Evolutionary conservation across 2,329 filamentous ascomycete species (phyloP).

Genomic region (Delphinella strobiligena): DNA sequence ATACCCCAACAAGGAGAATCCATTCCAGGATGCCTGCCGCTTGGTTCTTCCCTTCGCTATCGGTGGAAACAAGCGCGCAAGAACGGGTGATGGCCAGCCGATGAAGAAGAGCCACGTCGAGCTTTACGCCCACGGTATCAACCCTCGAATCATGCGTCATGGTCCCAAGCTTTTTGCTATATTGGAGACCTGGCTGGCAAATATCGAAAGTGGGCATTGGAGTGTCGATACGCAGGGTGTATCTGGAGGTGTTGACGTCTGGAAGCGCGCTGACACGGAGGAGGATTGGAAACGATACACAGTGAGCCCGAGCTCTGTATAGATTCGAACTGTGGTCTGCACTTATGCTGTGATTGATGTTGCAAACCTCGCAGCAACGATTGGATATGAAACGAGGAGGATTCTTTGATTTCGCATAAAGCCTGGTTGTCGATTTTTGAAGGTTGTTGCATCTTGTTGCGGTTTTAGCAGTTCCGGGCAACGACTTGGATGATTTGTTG

Average conservation of each 20-base stretch:
- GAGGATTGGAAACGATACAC: constrained; percentile 16
- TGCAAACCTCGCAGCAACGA: no score
- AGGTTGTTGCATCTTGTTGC: no score
- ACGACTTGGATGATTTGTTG: no score
- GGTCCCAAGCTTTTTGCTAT: constrained; percentile 21
- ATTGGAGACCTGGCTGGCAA: constrained; percentile 20
- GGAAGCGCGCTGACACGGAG: constrained; percentile 21
- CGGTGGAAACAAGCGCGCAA: constrained; percentile 18
- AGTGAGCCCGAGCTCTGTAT: background rate
- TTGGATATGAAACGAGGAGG: no score
- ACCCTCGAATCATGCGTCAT: constrained; percentile 22
- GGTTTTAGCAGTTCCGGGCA: no score
- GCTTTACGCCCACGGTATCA: constrained; percentile 21
- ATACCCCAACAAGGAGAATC: constrained; percentile 20
- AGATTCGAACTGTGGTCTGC: no score
- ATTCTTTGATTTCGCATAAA: no score
- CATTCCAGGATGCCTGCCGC: constrained; percentile 22
- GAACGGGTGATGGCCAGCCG: constrained; percentile 18
- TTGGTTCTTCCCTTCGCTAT: constrained; percentile 20
- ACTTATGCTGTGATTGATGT: no score
- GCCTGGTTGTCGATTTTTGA: no score
- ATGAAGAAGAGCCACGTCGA: constrained; percentile 19
- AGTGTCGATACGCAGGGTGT: constrained; percentile 17
- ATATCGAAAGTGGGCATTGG: constrained; percentile 22
- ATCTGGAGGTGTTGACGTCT: constrained; percentile 19